These are phyloP conservation scores for Phtheirospermum japonicum DNA, from an alignment of 257 asterid genomes.

Conservation along the genomic window DNA sequence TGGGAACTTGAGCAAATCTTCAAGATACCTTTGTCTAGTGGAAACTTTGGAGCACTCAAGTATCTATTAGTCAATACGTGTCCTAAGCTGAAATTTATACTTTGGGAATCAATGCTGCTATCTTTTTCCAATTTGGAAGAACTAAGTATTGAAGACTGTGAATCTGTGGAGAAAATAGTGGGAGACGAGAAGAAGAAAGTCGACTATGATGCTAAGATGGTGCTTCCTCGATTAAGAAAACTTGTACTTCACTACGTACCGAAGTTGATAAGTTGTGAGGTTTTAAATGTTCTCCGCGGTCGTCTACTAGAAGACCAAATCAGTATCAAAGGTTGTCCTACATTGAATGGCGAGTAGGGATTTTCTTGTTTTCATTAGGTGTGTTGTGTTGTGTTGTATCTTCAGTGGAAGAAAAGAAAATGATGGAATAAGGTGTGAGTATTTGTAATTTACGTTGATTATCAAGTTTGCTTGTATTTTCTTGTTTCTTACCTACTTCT, in stretches of 20 bases:
- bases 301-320: conserved; percentile 9
- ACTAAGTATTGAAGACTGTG: conserved; percentile 17
- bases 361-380: no score
- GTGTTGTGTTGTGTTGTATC: no score
- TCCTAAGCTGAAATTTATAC: conserved; percentile 17
- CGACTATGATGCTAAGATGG: not conserved
- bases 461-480: no score
- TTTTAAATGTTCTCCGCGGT: not conserved
- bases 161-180: conserved; percentile 4
- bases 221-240: conserved; percentile 17
- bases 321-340: conserved; percentile 21
- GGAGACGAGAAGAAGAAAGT: not conserved
- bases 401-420: no score
- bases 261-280: conserved; percentile 23
- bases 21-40: not conserved
- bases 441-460: no score
- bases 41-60: conserved; percentile 26
- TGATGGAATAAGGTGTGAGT: no score
- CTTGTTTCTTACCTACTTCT: no score
- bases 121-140: conserved; percentile 12
- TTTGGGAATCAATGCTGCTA: conserved; percentile 19
- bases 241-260: not conserved
- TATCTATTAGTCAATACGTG: conserved; percentile 19
- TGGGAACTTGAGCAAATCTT: conserved; percentile 29
- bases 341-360: no score